Evolutionary conservation across 2,329 filamentous ascomycete genomes (phyloP).

Genomic region (Verticillium dahliae): DNA sequence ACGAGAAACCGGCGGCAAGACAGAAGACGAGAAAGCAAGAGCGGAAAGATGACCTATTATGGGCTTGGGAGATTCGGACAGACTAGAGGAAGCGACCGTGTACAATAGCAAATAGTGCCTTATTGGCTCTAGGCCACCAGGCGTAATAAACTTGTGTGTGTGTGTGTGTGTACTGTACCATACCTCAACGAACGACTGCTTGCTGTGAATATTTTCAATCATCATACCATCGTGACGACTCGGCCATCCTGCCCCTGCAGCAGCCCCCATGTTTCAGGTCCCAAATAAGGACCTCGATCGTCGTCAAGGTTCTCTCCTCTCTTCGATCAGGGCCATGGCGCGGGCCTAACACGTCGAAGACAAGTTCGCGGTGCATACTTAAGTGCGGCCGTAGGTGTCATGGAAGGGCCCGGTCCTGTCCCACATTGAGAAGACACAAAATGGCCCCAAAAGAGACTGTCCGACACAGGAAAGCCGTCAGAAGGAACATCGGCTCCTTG

Average conservation of each 20-base stretch:
- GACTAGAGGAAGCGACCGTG: neutral
- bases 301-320: neutral
- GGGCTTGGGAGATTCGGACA: too few relatives aligned
- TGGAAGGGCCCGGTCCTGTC: neutral
- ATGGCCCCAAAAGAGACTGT: neutral
- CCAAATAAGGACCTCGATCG: neutral
- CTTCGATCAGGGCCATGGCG: neutral
- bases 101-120: neutral
- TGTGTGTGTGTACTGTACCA: too few relatives aligned
- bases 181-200: neutral
- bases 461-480: neutral
- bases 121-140: neutral
- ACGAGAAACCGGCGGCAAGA: neutral
- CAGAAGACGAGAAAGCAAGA: neutral
- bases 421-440: neutral
- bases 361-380: neutral
- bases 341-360: neutral
- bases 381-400: neutral
- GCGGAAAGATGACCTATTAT: too few relatives aligned
- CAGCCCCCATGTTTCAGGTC: too few relatives aligned
- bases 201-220: neutral
- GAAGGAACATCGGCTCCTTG: neutral
- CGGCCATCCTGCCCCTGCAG: neutral
- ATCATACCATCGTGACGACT: neutral
- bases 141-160: neutral